Evolutionary conservation across 2,329 filamentous ascomycete species (phyloP).

Genomic region (Cyphellophora attinorum): DNA sequence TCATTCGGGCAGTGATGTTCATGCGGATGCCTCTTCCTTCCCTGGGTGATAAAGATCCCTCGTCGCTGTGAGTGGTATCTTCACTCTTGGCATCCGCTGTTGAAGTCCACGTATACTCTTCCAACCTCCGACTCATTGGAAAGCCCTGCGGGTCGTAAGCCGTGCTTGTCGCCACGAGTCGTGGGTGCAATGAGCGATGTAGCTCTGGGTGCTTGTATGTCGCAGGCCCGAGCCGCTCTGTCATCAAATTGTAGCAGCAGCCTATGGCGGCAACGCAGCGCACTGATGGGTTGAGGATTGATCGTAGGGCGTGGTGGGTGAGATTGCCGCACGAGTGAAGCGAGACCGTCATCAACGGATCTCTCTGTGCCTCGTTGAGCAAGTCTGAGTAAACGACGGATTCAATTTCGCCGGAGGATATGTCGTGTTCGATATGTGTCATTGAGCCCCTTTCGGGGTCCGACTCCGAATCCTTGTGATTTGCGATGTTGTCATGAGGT

Average conservation of each 20-base stretch:
- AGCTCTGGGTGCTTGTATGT: constrained; percentile 76
- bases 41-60: too few species aligned
- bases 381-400: constrained; percentile 3
- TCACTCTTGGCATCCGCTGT: too few species aligned
- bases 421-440: constrained; percentile 35
- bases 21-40: constrained; percentile 57
- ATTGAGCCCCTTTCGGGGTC: constrained; percentile 22
- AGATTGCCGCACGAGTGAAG: constrained; percentile 97
- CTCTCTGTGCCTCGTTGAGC: constrained; percentile 2
- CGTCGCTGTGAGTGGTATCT: not conserved
- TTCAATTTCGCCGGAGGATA: constrained; percentile 33
- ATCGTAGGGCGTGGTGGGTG: constrained; percentile 86
- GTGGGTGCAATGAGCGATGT: constrained; percentile 63
- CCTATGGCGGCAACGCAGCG: constrained; percentile 90
- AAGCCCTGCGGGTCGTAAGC: constrained; percentile 85
- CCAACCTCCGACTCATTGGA: constrained; percentile 72
- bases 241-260: constrained; percentile 95
- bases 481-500: too few species aligned
- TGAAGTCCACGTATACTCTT: constrained; percentile 45
- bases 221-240: constrained; percentile 76
- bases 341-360: constrained; percentile 65
- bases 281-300: constrained; percentile 72
- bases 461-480: constrained; percentile 2
- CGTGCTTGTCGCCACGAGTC: constrained; percentile 57
- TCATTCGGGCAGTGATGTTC: constrained; percentile 95